Evolutionary conservation across 2,329 filamentous ascomycete species (phyloP), one percentile per base, ranked within the genome.

Genomic region (Beauveria asiatica): DNA sequence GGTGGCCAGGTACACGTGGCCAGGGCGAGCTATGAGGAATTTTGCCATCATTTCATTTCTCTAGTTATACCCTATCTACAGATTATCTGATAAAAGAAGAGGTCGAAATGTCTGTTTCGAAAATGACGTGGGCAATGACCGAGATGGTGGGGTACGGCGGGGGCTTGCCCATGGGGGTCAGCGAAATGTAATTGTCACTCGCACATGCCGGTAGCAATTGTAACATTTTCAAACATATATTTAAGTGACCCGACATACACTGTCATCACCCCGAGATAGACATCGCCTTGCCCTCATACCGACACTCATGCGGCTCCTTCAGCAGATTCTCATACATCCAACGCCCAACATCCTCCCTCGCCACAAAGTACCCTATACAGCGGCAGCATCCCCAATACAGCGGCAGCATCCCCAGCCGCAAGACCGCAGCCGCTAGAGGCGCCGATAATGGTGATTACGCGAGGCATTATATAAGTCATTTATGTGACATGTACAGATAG

Each of bases 361-460:
- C 72, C 58, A 79, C 74, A 30, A 66, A 69, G 61, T 77, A 79
- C 7, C 76, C 76, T 10, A 76, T 67, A 69, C 75, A 77, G n/a
- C n/a, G n/a, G n/a, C n/a, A n/a, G n/a, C n/a, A n/a, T n/a, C n/a
- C n/a, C n/a, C n/a, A n/a, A n/a, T n/a, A n/a, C n/a, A n/a, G n/a
- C n/a, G n/a, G n/a, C n/a, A n/a, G n/a, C n/a, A n/a, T n/a, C n/a
- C n/a, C n/a, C n/a, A n/a, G n/a, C n/a, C n/a, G 70, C 65, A 62
- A 75, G 70, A 49, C 74, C 74, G 62, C 70, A 73, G 58, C 76
- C 77, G 49, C 70, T 72, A 5, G 76, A 78, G 62, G 75, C 73
- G 62, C 77, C 77, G 64, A 78, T 72, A 67, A 78, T 70, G 53
- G 71, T 70, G 39, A 74, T 63, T 5, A 48, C 49, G 19, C 46